phyloP scores from a whole-genome alignment of 1,284 basidiomycete species.

The Cryptococcus jaspeensis region DNA sequence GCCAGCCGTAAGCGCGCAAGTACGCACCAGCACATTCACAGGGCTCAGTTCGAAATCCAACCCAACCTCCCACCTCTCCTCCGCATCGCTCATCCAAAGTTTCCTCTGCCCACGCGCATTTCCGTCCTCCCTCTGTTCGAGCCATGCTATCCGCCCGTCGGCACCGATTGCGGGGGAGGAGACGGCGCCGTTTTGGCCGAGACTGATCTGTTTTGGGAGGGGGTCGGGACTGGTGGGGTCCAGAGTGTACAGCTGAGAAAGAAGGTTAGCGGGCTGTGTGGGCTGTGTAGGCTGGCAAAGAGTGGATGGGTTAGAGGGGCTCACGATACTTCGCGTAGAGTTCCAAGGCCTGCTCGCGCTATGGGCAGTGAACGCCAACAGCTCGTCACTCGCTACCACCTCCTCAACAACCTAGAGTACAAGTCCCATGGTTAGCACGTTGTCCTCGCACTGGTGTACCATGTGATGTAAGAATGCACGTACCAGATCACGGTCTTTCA shows the following conservation, averaged over 20 bases:
- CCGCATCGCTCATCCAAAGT: conserved; percentile 14
- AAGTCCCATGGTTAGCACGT: neutral
- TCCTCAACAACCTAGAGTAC: conserved; percentile 1
- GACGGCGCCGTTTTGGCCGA: neutral
- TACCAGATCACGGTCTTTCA: neutral
- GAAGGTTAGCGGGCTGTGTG: neutral
- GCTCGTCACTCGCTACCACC: neutral
- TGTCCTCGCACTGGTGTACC: neutral
- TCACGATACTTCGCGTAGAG: too few species aligned
- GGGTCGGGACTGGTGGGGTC: neutral
- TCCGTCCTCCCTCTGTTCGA: conserved; percentile 12
- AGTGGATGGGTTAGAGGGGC: neutral
- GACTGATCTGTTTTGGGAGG: neutral
- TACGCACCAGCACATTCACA: conserved; percentile 10
- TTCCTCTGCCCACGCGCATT: conserved; percentile 3
- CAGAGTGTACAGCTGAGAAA: conserved; percentile 8
- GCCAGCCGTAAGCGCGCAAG: too few species aligned
- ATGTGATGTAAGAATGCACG: neutral
- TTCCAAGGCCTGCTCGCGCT: neutral
- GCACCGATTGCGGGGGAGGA: conserved; percentile 11
- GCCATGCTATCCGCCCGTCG: conserved; percentile 17
- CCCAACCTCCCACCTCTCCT: conserved; percentile 7
- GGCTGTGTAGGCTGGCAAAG: neutral
- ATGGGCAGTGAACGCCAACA: conserved; percentile 5
- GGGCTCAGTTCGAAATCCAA: conserved; percentile 17